Percentiles rank a stretch among this genome's conserved stretches.
phyloP scores from a whole-genome alignment of 257 asterid genomes.

The Jacaranda mimosifolia region DNA sequence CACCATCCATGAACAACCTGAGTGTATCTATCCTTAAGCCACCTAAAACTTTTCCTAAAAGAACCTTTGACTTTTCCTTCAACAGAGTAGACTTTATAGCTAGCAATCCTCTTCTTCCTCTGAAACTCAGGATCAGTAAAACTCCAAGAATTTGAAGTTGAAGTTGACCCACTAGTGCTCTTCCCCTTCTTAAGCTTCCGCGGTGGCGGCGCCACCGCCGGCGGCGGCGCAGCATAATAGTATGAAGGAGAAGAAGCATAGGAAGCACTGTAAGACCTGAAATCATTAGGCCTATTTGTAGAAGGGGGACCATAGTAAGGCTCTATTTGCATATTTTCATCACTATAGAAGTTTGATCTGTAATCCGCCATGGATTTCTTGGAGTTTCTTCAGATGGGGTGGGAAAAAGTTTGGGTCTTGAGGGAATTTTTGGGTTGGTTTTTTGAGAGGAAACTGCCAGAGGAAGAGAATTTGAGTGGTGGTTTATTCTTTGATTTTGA shows the following conservation, averaged over 20 bases:
- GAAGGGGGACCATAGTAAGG: conserved; percentile 41
- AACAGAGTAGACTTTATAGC: conserved; percentile 56
- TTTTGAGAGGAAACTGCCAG: not conserved
- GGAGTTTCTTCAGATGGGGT: not conserved
- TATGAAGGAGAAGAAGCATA: conserved; percentile 35
- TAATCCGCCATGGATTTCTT: conserved; percentile 49
- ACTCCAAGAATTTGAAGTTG: conserved; percentile 49
- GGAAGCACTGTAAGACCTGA: conserved; percentile 53
- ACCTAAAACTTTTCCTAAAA: conserved; percentile 57
- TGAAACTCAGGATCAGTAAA: conserved; percentile 56
- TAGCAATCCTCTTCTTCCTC: conserved; percentile 60
- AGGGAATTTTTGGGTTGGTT: not conserved
- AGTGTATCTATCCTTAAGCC: conserved; percentile 56
- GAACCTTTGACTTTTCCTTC: conserved; percentile 61
- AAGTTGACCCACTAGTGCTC: conserved; percentile 45
- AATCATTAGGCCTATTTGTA: conserved; percentile 24
- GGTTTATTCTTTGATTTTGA: conserved; percentile 8
- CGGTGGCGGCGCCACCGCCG: conserved; percentile 31
- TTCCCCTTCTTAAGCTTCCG: conserved; percentile 50
- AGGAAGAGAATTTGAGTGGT: conserved; percentile 20
- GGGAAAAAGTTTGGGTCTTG: not conserved
- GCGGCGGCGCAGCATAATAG: conserved; percentile 21
- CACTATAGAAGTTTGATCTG: conserved; percentile 48
- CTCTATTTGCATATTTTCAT: conserved; percentile 52
- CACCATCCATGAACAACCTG: conserved; percentile 52